Evolutionary conservation across 331 rosid species (phyloP).

Genomic region (Phaseolus coccineus): DNA sequence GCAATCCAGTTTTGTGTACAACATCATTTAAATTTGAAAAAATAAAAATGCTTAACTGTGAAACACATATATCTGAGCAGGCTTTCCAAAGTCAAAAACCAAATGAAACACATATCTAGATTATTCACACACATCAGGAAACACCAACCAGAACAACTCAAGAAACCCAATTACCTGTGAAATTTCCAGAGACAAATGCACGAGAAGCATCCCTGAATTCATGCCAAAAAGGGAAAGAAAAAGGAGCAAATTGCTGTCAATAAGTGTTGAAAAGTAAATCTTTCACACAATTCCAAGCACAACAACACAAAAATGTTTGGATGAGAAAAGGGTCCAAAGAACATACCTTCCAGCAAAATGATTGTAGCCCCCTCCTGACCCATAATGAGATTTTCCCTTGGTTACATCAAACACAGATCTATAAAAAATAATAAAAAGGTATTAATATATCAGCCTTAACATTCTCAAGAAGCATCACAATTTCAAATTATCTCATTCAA

Average conservation of each 20-base stretch:
- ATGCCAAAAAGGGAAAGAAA: not conserved
- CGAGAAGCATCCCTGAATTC: slow-evolving; percentile 91
- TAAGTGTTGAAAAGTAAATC: slow-evolving; percentile 7
- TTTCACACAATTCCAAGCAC: slow-evolving; percentile 4
- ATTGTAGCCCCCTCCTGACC: slow-evolving; percentile 87
- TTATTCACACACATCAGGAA: slow-evolving; percentile 15
- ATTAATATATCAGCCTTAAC: slow-evolving; percentile 13
- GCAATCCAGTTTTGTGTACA: not conserved
- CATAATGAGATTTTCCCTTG: slow-evolving; percentile 92
- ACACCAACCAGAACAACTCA: slow-evolving; percentile 10
- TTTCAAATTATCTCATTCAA: slow-evolving; percentile 3
- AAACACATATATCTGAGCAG: not conserved
- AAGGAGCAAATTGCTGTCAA: slow-evolving; percentile 33
- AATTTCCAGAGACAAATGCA: slow-evolving; percentile 96
- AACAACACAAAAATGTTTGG: slow-evolving; percentile 16
- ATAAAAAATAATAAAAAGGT: slow-evolving; percentile 29
- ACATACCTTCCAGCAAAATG: slow-evolving; percentile 94
- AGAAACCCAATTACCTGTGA: slow-evolving; percentile 69
- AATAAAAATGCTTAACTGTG: slow-evolving; percentile 1
- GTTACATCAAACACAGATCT: slow-evolving; percentile 96
- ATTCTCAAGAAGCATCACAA: not conserved
- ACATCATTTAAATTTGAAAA: slow-evolving; percentile 13
- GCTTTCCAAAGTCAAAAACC: slow-evolving; percentile 15
- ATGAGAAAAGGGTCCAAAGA: slow-evolving; percentile 23
- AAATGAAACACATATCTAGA: not conserved